phyloP scores from a whole-genome alignment of 257 asterid species.

The Capsicum pubescens region DNA sequence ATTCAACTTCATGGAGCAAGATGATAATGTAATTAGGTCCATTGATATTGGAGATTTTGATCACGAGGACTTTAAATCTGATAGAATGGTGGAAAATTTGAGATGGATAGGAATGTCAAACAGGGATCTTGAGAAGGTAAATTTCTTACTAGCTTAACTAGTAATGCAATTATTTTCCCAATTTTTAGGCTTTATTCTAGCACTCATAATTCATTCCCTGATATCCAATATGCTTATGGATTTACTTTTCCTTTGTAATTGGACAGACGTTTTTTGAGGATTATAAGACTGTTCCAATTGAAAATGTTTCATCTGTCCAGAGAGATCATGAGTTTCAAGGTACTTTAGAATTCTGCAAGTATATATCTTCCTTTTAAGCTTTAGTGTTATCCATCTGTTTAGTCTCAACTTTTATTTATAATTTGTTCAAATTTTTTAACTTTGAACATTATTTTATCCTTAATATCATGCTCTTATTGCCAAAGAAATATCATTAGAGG shows the following conservation, averaged over 20 bases:
- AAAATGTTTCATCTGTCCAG: constrained; percentile 40
- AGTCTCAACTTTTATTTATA: too few relatives aligned
- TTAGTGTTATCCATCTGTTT: not conserved
- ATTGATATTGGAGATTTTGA: constrained; percentile 56
- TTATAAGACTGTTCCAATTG: constrained; percentile 44
- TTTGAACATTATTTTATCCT: not conserved
- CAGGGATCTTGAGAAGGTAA: constrained; percentile 54
- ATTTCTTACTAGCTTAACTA: not conserved
- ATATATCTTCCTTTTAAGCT: not conserved
- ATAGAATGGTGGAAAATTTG: constrained; percentile 64
- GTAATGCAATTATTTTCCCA: not conserved
- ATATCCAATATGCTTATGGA: not conserved
- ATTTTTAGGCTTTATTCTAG: not conserved
- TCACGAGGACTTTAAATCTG: constrained; percentile 46
- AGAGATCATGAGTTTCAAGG: constrained; percentile 44
- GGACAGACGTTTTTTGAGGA: constrained; percentile 46
- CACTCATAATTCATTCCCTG: not conserved
- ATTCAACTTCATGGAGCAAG: constrained; percentile 44
- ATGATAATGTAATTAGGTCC: constrained; percentile 38
- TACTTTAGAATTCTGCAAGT: constrained; percentile 20
- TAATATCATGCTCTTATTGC: too few relatives aligned
- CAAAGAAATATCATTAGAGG: too few relatives aligned
- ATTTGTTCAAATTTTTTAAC: too few relatives aligned
- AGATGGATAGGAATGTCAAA: constrained; percentile 59
- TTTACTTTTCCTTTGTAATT: constrained; percentile 10